Conservation (phyloP, 345 rosid species). For the Linum usitatissimum region DNA sequence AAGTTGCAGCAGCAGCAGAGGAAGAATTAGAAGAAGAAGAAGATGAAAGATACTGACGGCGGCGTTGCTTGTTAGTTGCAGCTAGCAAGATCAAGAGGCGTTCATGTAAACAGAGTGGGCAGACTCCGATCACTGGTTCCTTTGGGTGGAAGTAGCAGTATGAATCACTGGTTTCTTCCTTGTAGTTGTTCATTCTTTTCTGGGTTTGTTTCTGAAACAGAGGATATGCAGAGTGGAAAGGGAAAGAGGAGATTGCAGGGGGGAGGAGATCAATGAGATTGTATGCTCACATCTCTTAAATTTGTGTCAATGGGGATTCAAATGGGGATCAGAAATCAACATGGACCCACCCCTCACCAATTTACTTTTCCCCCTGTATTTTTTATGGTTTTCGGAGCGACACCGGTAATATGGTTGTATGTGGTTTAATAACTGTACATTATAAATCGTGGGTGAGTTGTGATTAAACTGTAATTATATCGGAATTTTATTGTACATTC, state of each 20-base stretch:
- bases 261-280: background rate
- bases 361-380: too few relatives aligned
- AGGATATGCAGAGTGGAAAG: constrained; percentile 1
- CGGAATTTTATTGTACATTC: too few relatives aligned
- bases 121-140: constrained; percentile 53
- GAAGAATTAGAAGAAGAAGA: constrained; percentile 18
- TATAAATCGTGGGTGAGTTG: too few relatives aligned
- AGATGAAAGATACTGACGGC: constrained; percentile 16
- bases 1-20: background rate
- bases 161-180: constrained; percentile 33
- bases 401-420: too few relatives aligned
- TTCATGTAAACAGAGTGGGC: constrained; percentile 71
- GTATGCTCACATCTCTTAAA: background rate
- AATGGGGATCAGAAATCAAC: too few relatives aligned
- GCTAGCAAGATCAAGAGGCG: constrained; percentile 76
- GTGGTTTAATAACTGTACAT: too few relatives aligned
- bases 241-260: constrained; percentile 6
- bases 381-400: too few relatives aligned
- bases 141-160: constrained; percentile 75
- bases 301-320: background rate
- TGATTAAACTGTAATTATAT: too few relatives aligned
- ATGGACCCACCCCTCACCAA: too few relatives aligned
- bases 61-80: constrained; percentile 49
- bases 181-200: constrained; percentile 36
- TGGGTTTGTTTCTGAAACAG: background rate